Percentiles rank a stretch among this genome's conserved stretches.
Conservation (phyloP, 2,329 filamentous ascomycete genomes). For the Aspergillus awamori region DNA sequence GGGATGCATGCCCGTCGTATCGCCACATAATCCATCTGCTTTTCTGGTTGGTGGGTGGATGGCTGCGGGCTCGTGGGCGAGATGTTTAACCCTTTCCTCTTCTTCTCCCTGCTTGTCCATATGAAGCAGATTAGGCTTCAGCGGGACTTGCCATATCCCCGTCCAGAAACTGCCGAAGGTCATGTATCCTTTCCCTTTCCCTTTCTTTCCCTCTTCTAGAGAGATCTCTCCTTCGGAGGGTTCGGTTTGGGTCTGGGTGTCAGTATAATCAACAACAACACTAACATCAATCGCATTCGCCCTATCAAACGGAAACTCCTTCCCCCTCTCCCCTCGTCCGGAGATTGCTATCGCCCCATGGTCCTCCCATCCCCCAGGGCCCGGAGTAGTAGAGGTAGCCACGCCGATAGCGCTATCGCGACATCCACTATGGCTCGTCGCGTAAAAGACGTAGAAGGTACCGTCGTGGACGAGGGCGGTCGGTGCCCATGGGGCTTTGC, state of each 20-base stretch:
- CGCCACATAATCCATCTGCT: conserved; percentile 32
- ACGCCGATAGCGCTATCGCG: conserved; percentile 66
- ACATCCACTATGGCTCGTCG: conserved; percentile 63
- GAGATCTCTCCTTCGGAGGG: no score
- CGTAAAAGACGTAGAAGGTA: conserved; percentile 68
- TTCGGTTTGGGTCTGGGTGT: neutral
- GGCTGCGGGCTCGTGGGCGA: conserved; percentile 32
- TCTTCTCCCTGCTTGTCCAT: conserved; percentile 26
- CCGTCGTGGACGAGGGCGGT: conserved; percentile 60
- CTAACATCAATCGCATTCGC: conserved; percentile 66
- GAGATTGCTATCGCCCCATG: conserved; percentile 42
- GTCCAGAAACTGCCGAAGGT: conserved; percentile 72
- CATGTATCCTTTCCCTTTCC: conserved; percentile 46
- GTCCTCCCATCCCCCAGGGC: conserved; percentile 39
- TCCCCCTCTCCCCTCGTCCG: conserved; percentile 32
- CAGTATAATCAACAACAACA: conserved; percentile 44
- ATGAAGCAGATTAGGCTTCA: conserved; percentile 35
- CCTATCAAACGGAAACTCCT: conserved; percentile 38
- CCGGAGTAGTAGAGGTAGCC: conserved; percentile 50
- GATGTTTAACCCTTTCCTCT: conserved; percentile 22
- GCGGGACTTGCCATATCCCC: conserved; percentile 63
- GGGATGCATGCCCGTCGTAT: conserved; percentile 34
- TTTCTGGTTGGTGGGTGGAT: conserved; percentile 23
- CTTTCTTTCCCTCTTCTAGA: neutral
- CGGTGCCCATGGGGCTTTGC: conserved; percentile 56